Evolutionary conservation across 106 monocot genomes (phyloP).

Genomic region (Vanilla planifolia): DNA sequence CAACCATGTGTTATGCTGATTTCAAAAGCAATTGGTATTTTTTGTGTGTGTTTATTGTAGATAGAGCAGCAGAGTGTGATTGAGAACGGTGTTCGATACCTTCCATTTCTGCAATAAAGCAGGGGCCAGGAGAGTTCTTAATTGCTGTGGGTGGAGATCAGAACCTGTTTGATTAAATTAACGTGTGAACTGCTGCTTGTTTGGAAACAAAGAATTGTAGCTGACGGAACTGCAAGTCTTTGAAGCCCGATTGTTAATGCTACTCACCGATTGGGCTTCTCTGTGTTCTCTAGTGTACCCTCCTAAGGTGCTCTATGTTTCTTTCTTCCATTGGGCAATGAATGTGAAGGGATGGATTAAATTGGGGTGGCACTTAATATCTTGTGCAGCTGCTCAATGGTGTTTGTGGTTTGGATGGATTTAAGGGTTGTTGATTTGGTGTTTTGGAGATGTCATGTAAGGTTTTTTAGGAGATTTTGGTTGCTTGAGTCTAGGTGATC

Average conservation of each 20-base stretch:
- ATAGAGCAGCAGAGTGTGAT: constrained; percentile 22
- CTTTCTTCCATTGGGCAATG: no score
- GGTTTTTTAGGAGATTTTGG: no score
- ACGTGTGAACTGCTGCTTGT: not conserved
- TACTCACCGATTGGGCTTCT: not conserved
- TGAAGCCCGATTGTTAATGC: not conserved
- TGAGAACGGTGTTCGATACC: constrained; percentile 9
- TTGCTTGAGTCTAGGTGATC: no score
- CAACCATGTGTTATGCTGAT: not conserved
- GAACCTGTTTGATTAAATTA: not conserved
- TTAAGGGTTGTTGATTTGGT: no score
- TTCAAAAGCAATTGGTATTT: not conserved
- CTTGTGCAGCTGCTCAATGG: no score
- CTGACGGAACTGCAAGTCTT: not conserved
- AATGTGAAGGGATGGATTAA: no score
- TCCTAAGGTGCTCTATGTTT: no score
- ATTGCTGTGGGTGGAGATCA: not conserved
- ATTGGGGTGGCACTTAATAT: no score
- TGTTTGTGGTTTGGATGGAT: no score
- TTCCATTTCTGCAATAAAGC: not conserved
- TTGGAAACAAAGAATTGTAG: not conserved
- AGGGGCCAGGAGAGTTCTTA: not conserved
- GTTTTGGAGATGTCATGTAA: no score
- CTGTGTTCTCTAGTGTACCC: no score
- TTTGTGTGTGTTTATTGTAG: not conserved